Percentiles rank a stretch among this genome's conserved stretches.
Evolutionary conservation across 2,329 filamentous ascomycete genomes (phyloP).

Genomic region (Xylariaceae sp.): DNA sequence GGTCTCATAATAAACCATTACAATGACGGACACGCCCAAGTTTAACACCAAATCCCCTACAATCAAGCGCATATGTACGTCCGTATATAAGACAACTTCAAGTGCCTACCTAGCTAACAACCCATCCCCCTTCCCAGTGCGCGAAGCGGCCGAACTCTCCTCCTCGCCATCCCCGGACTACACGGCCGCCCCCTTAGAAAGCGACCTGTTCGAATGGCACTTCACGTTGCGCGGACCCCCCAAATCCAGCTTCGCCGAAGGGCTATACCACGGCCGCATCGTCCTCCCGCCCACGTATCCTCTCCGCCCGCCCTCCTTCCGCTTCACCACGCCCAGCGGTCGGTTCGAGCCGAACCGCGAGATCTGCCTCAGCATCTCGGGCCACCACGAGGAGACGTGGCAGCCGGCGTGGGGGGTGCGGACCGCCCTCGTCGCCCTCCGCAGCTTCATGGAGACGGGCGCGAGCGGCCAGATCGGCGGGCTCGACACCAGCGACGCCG

Average conservation of each 20-base stretch:
- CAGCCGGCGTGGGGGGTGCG: slow-evolving; percentile 96
- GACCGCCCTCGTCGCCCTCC: slow-evolving; percentile 73
- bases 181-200: slow-evolving; percentile 76
- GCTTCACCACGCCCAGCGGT: slow-evolving; percentile 86
- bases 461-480: slow-evolving; percentile 85
- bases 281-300: slow-evolving; percentile 85
- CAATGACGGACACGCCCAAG: slow-evolving; percentile 38
- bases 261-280: slow-evolving; percentile 94
- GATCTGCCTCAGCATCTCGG: slow-evolving; percentile 90
- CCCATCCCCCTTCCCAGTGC: slow-evolving; percentile 50
- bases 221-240: slow-evolving; percentile 94
- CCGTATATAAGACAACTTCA: no score
- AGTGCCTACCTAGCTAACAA: background rate
- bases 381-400: slow-evolving; percentile 98
- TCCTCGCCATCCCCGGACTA: slow-evolving; percentile 77
- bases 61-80: slow-evolving; percentile 73
- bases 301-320: slow-evolving; percentile 87
- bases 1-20: no score
- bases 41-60: slow-evolving; percentile 76
- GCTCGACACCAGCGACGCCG: slow-evolving; percentile 65
- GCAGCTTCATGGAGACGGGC: slow-evolving; percentile 91
- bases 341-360: slow-evolving; percentile 95
- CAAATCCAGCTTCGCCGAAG: slow-evolving; percentile 68
- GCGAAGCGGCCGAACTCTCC: slow-evolving; percentile 85
- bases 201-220: slow-evolving; percentile 97